A percentile compares a stretch with the other conserved stretches of the same genome.
Evolutionary conservation across 768 basidiomycete species (phyloP).

Genomic region (Tylopilus felleus): DNA sequence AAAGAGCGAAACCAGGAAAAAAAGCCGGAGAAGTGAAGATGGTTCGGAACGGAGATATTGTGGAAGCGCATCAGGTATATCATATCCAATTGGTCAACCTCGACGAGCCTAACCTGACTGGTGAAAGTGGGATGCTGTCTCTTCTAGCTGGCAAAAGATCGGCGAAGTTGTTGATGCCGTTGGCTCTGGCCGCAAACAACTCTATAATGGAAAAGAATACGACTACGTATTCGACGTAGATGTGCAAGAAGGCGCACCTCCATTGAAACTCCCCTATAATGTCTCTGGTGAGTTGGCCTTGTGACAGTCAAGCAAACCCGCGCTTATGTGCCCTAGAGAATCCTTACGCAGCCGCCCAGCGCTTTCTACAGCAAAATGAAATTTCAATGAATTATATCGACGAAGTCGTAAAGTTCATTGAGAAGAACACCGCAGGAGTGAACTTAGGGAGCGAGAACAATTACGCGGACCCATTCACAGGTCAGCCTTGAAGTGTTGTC

Average conservation of each 20-base stretch:
- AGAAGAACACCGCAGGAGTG: conserved; percentile 83
- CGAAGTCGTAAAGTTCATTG: conserved; percentile 89
- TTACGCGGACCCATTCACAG: conserved; percentile 89
- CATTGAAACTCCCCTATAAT: conserved; percentile 94
- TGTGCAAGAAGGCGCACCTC: conserved; percentile 86
- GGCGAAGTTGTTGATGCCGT: conserved; percentile 96
- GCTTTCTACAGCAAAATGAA: conserved; percentile 81
- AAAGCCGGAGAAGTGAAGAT: conserved; percentile 93
- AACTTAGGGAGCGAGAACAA: conserved; percentile 59
- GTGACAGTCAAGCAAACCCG: background rate
- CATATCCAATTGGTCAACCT: background rate
- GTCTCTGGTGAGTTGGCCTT: conserved; percentile 55
- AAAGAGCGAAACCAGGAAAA: conserved; percentile 51
- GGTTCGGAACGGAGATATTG: conserved; percentile 73
- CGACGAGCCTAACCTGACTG: background rate
- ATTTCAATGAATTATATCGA: conserved; percentile 82
- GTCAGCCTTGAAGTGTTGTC: conserved; percentile 33
- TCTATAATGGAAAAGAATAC: conserved; percentile 93
- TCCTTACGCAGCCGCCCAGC: conserved; percentile 84
- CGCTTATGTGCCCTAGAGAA: conserved; percentile 58
- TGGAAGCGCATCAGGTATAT: conserved; percentile 87
- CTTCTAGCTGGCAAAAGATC: conserved; percentile 82
- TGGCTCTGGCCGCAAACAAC: conserved; percentile 82
- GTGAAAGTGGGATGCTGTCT: conserved; percentile 72
- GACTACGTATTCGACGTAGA: conserved; percentile 99